Conservation (phyloP, 345 rosid species). For the Cardamine resedifolia region DNA sequence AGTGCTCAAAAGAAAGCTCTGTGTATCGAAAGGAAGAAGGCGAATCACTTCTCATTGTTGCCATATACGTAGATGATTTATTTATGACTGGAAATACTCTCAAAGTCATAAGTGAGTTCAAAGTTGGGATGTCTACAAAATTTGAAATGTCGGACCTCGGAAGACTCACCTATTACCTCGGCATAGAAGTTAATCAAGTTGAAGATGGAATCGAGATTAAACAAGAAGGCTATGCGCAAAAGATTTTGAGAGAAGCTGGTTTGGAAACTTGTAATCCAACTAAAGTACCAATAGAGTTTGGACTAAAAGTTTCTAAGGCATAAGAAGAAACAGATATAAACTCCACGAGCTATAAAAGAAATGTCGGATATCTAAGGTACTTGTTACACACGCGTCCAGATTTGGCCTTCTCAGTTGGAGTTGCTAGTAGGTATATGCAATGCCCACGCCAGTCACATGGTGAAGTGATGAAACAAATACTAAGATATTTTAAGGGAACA, state of each 20-base stretch:
- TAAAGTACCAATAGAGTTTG: background rate
- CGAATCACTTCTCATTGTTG: fast-evolving
- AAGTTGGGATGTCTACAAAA: background rate
- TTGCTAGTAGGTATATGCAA: background rate
- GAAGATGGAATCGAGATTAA: too few species aligned
- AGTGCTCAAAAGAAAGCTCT: background rate
- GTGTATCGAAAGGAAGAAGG: background rate
- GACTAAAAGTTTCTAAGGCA: background rate
- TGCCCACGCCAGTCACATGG: background rate
- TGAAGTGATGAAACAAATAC: background rate
- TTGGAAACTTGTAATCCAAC: background rate
- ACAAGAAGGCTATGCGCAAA: background rate
- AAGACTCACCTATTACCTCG: background rate
- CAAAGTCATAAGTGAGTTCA: fast-evolving
- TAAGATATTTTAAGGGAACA: background rate
- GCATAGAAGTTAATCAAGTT: background rate
- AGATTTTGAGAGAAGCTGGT: background rate
- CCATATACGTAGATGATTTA: background rate
- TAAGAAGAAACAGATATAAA: background rate
- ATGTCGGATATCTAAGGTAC: background rate
- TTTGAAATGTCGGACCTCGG: background rate
- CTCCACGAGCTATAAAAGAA: fast-evolving
- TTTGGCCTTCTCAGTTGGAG: background rate
- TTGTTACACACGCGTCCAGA: background rate
- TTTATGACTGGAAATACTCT: fast-evolving